Evolutionary conservation across 169 alveolate species (phyloP).

Genomic region (Neospora caninum): DNA sequence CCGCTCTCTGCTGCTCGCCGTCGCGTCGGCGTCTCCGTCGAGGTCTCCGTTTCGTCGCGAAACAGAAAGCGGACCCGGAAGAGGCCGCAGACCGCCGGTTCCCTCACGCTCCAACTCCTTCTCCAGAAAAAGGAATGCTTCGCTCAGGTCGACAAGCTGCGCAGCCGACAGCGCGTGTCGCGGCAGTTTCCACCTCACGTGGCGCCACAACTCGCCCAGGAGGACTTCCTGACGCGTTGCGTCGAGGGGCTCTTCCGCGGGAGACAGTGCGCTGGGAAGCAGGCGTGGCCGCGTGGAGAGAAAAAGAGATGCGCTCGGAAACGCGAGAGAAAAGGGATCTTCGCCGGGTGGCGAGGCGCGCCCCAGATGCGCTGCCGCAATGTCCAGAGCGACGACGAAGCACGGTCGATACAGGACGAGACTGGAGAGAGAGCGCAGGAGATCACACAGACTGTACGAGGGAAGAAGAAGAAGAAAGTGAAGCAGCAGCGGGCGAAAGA

Average conservation of each 20-base stretch:
- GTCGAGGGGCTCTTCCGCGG: neutral
- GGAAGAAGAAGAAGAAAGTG: constrained; percentile 19
- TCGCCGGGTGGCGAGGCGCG: neutral
- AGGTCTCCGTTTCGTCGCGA: neutral
- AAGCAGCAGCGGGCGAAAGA: neutral
- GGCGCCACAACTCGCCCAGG: neutral
- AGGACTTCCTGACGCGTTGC: neutral
- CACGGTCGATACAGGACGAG: neutral
- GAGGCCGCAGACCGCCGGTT: neutral
- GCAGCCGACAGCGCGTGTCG: neutral
- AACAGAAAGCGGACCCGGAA: neutral
- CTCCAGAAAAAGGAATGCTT: neutral
- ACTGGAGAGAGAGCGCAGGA: neutral
- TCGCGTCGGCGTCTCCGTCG: neutral
- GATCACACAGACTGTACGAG: neutral
- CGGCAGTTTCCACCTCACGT: constrained; percentile 17
- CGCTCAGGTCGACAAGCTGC: neutral
- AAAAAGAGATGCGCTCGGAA: neutral
- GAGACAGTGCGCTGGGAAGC: neutral
- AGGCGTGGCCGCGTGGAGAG: neutral
- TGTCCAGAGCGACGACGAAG: neutral
- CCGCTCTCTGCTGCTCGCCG: neutral
- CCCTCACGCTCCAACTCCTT: neutral
- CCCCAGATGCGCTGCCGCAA: neutral
- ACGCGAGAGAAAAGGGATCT: no score